phyloP scores from a whole-genome alignment of 495 filamentous ascomycete genomes.

The Geoglossum glabrum region DNA sequence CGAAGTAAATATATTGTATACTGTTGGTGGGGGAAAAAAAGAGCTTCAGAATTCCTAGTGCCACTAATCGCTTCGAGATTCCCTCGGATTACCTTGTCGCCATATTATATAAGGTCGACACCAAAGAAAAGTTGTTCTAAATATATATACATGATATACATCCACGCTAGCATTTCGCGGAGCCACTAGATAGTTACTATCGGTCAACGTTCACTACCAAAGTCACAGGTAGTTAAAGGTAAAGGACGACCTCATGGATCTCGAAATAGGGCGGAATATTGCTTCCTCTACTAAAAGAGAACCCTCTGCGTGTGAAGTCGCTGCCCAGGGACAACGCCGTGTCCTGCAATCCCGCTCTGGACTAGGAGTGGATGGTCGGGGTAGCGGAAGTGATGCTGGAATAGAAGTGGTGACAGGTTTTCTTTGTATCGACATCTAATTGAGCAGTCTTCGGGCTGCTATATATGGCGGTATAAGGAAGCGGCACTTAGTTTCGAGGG shows the following conservation, averaged over 20 bases:
- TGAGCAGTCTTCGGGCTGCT: too few relatives aligned
- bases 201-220: neutral
- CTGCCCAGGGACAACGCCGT: neutral
- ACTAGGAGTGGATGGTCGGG: too few relatives aligned
- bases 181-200: neutral
- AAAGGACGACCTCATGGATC: neutral
- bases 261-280: neutral
- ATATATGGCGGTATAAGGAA: too few relatives aligned
- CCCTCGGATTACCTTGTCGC: neutral
- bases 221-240: neutral
- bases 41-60: too few relatives aligned
- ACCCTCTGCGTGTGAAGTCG: neutral
- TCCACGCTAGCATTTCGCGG: neutral
- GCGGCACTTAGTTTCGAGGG: too few relatives aligned
- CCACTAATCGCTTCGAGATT: neutral
- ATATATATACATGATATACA: neutral
- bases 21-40: too few relatives aligned
- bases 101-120: neutral
- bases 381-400: too few relatives aligned
- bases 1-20: too few relatives aligned
- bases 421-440: too few relatives aligned
- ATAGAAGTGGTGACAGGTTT: too few relatives aligned
- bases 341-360: too few relatives aligned
- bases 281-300: neutral
- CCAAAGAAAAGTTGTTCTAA: neutral